Evolutionary conservation across 2,329 filamentous ascomycete species (phyloP).

Genomic region (Aspergillus pseudotamarii): DNA sequence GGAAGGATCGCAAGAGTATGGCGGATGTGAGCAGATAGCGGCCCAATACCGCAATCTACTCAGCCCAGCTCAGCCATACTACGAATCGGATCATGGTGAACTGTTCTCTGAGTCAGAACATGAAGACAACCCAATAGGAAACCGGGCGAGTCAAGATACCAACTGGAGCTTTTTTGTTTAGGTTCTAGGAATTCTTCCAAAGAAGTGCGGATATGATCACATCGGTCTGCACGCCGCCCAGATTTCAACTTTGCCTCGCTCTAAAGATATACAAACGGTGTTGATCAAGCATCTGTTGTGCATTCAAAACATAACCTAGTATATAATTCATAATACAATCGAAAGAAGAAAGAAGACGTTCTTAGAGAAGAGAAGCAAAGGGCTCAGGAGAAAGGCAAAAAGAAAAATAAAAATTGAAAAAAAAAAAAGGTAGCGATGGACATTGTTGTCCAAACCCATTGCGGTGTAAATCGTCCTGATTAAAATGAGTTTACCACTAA

Average conservation of each 20-base stretch:
- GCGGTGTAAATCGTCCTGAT: constrained; percentile 11
- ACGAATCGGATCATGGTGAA: constrained; percentile 13
- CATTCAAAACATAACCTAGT: not conserved
- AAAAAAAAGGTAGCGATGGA: constrained; percentile 7
- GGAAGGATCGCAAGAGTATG: not conserved
- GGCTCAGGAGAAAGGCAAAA: not conserved
- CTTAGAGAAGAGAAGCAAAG: not conserved
- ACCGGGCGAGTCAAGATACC: not conserved
- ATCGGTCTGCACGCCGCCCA: not conserved
- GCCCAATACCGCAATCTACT: constrained; percentile 8
- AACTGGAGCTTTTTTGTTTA: not conserved
- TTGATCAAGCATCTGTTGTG: not conserved
- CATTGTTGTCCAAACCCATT: constrained; percentile 10
- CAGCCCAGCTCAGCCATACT: constrained; percentile 4
- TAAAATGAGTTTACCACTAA: constrained; percentile 21
- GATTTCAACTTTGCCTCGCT: not conserved
- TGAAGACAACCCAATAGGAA: not conserved
- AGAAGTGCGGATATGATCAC: not conserved
- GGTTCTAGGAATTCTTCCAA: not conserved
- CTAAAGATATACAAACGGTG: not conserved
- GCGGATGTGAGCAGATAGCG: constrained; percentile 5
- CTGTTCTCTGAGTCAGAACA: not conserved
- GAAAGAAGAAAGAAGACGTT: not conserved
- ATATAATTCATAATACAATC: not conserved
- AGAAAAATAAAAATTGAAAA: no score